Evolutionary conservation across 352 stramenopile species (phyloP), one percentile per base, ranked within the genome.

Genomic region (Thraustochytrium sp.): DNA sequence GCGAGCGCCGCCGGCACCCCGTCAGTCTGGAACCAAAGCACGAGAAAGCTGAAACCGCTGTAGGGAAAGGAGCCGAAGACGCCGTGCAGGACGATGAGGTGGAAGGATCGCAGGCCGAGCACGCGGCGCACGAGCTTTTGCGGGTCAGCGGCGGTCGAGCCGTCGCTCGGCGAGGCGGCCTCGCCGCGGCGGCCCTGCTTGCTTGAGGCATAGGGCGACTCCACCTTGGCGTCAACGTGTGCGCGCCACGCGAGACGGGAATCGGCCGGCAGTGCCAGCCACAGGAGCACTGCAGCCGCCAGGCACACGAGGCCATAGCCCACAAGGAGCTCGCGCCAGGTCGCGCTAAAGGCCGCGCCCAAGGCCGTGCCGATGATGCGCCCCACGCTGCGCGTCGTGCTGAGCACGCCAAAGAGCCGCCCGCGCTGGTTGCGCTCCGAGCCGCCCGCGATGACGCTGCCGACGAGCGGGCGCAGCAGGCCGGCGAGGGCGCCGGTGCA

Each of bases 61-160:
- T 53, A 68, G 13, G 59, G 59, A 49, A 68, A 68, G n/a, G 59
- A 54, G 23, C 59, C 59, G 31, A 68, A 68, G n/a, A 68, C 34
- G 23, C 59, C 59, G 59, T 68, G 59, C 23, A 68, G 23, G n/a
- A 68, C 34, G 31, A 68, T 68, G n/a, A 68, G 59, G 16, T 68
- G 59, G 34, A 68, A 68, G n/a, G 59, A 54, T 21, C 59, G 59
- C 23, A 49, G n/a, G n/a, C 59, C 21, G 31, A 68, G 34, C 21
- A 68, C 31, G 13, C n/a, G 13, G 59, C n/a, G 34, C n/a, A 68
- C 59, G n/a, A n/a, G n/a, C n/a, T n/a, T n/a, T n/a, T n/a, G n/a
- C n/a, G n/a, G n/a, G n/a, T n/a, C n/a, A n/a, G n/a, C n/a, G 49
- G 49, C 18, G 26, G 18, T 18, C 49, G 49, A 55, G 18, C 49